Base-by-base conservation (phyloP, 2,329 filamentous ascomycete species). In the Colletotrichum incanum region DNA sequence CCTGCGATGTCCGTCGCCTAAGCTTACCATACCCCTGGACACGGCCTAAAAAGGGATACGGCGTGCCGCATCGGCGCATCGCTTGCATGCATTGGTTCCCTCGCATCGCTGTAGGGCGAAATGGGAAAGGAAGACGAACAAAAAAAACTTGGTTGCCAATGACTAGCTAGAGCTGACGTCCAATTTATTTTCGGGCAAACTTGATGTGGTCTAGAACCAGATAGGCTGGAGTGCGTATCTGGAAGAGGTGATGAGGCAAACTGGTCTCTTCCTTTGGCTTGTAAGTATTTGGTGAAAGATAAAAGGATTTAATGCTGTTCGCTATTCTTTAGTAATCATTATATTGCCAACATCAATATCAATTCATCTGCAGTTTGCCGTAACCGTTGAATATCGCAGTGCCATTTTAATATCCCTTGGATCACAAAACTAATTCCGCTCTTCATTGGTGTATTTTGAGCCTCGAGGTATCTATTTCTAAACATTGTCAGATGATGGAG, bases 31-130 rank as follows among this genome's bases (percentile, higher is more conserved):
- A 11, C 47, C 62, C 31, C 16, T 47, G 43, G n/a, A 43, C 28
- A 11, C 34, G 16, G 28, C 26, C 65, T 26, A 28, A 47, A 26
- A 20, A 9, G 18, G 37, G 52, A 63, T 47, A 63, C 45, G 52
- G 14, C 58, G 50, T 68, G 58, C 58, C n/a, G 37, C 58, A 59
- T 52, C 5, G 43, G 34, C 43, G 58, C 45, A 50, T 28, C 26
- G 18, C 34, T 26, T 43, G 43, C 55, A 31, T 68, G 26, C 65
- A 54, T 59, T 26, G 28, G 49, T 12, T 39, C n/a, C 5, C 2
- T 49, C 26, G 28, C 16, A 14, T 52, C n/a, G 45, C 16, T 20
- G 34, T 37, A 34, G 49, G 63, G 49, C 63, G 31, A 55, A 28
- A 71, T 26, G 23, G n/a, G 14, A 37, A 20, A 47, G 18, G 18